Base-by-base conservation (phyloP, 257 asterid genomes). In the Avicennia marina region DNA sequence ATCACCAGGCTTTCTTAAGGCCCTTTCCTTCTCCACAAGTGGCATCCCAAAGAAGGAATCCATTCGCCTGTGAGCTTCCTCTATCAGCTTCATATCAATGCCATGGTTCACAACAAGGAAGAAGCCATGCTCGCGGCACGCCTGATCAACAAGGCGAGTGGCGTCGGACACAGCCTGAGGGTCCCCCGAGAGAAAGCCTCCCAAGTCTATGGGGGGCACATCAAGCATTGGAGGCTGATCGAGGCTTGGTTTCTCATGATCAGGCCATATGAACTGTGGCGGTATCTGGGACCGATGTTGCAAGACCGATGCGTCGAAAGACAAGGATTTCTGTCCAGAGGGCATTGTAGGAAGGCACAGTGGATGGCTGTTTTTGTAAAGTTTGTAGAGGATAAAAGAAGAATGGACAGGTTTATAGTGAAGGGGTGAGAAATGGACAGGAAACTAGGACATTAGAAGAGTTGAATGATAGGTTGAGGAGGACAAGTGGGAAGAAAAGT, bases 251-350 rank as follows among this genome's bases (percentile, higher is more conserved):
- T 70, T 84, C 67, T 90, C 97, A 33, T 90, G 75, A 53, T 90
- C 95, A 1, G 97, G 97, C 97, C 97, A 90, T 11, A 90, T 49
- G 72, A 86, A 90, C 62, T 90, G 82, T 2, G 77, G 55, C 0
- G 98, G 96, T 53, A 90, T 80, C 56, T 41, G 49, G 2, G 73
- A 21, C 27, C 6, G 83, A 79, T 71, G 72, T 16, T 65, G 69
- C 1, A 90, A 47, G 4, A 73, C 41, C 0, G 72, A 62, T 1
- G 90, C 80, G 20, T 90, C 90, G 50, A 90, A 90, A n/a, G n/a
- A n/a, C n/a, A n/a, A n/a, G n/a, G n/a, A n/a, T n/a, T n/a, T n/a
- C n/a, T n/a, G n/a, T n/a, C n/a, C n/a, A n/a, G n/a, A n/a, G n/a
- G n/a, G n/a, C n/a, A n/a, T n/a, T n/a, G n/a, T n/a, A n/a, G n/a